Percentiles rank a stretch among this genome's conserved stretches.
Conservation (phyloP, 2,329 filamentous ascomycete species). For the Botrytis medusae region DNA sequence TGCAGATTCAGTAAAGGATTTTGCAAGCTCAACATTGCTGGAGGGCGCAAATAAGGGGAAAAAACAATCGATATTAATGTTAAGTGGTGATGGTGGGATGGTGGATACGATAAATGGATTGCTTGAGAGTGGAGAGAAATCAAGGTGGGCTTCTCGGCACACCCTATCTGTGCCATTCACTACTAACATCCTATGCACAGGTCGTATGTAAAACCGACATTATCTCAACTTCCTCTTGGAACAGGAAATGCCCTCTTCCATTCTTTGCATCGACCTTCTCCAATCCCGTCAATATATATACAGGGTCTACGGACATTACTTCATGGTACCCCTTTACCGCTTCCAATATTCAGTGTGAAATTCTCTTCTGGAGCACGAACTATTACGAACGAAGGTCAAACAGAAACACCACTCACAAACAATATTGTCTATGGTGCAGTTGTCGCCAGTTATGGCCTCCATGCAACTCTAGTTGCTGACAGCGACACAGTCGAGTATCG, state of each 20-base stretch:
- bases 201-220: constrained; percentile 42
- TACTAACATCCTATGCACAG: constrained; percentile 24
- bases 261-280: constrained; percentile 52
- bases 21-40: constrained; percentile 54
- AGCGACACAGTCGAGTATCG: constrained; percentile 84
- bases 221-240: constrained; percentile 60
- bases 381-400: constrained; percentile 42
- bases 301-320: constrained; percentile 58
- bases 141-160: constrained; percentile 29
- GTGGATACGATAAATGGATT: constrained; percentile 78
- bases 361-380: constrained; percentile 57
- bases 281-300: constrained; percentile 45
- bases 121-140: constrained; percentile 32
- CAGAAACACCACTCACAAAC: constrained; percentile 30
- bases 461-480: constrained; percentile 85
- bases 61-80: constrained; percentile 66
- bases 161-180: constrained; percentile 27
- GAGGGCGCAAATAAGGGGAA: constrained; percentile 48
- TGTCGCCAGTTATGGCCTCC: constrained; percentile 86
- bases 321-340: constrained; percentile 50
- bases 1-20: constrained; percentile 61
- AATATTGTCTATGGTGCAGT: constrained; percentile 67
- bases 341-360: constrained; percentile 62
- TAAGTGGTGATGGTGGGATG: constrained; percentile 86
- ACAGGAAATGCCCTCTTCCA: constrained; percentile 66